Base-by-base conservation (phyloP, 352 stramenopile species). In the Thalassiosira allenii region DNA sequence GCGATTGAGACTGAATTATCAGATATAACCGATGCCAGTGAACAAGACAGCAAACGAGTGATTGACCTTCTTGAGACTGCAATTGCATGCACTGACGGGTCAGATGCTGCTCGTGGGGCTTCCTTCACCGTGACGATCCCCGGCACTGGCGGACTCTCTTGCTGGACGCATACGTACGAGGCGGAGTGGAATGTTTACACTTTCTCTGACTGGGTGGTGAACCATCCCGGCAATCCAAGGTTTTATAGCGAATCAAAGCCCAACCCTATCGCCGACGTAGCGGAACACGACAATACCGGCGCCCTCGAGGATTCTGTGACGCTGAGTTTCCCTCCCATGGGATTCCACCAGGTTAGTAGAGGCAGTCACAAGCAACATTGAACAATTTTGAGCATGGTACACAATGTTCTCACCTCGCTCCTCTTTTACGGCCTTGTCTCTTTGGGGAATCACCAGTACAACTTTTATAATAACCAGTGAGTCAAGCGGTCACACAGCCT, bases 51-150 rank as follows among this genome's bases (percentile, higher is more conserved):
- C 32, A 65, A 57, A 49, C 29, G 33, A 22, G 77, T 85, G 2
- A 68, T 85, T 43, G 77, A 85, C 59, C 22, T 85, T 0, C 2
- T 44, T 14, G 56, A 67, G 0, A 62, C 59, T 29, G n/a, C n/a
- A n/a, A 58, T 14, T 58, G 6, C 51, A 29, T 85, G 68, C 25
- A 32, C 8, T 14, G 69, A 85, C 25, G 17, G 49, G 4, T 56
- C 25, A 34, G 40, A 72, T 30, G 29, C 11, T 53, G 68, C 77
- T 8, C 51, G 51, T 59, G 77, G 70, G 33, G 65, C 34, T 53
- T 73, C 69, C 14, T 81, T 85, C 25, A 85, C 58, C n/a, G 64
- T 81, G 12, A 74, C 62, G 14, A 59, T 85, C 11, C 70, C 70
- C 12, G 40, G 57, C 23, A 23, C 30, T 30, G 53, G 20, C 23